Evolutionary conservation across 1,139 yeast genomes (phyloP), one percentile per base, ranked within the genome.

Genomic region (Meyerozyma carpophila): DNA sequence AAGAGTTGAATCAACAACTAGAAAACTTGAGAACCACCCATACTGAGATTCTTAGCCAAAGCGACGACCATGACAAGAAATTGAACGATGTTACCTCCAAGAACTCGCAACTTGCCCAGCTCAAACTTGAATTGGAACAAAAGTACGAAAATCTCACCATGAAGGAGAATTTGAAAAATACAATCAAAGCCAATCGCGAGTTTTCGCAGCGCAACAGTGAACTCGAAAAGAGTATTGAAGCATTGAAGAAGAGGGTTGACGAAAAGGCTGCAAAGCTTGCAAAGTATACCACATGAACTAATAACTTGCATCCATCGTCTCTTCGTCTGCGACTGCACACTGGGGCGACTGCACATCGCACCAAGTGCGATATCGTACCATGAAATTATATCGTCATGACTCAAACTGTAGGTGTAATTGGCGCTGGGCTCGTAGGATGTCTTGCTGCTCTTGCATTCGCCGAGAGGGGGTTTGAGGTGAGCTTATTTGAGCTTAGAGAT

Each of bases 341-440:
- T 28, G 32, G 18, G 18, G 5, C 14, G 14, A n/a, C n/a, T 28
- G 18, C 18, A 16, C 16, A 29, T 13, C 16, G 34, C 16, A 13
- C 34, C 34, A 8, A 4, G 6, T 31, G 16, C 20, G 16, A 31
- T 8, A 13, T 31, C 34, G 14, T 13, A 31, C 34, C 20, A 31
- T 14, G 3, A 31, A 14, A 7, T 14, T 2, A 27, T 7, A n/a
- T 11, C 13, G 6, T n/a, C 11, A 36, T 50, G 29, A 27, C 50
- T 31, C 59, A 56, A 37, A 56, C 58, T 4, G 61, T 81, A 10
- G 86, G 79, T 1, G 71, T 84, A 32, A 76, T 83, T 11, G 91
- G 94, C 1, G 96, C 95, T 1, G 98, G 98, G 0, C 77, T 88
- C 3, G 97, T 91, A 4, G 98, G 98, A 1, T 78, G 94, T 44